Evolutionary conservation across 495 filamentous ascomycete genomes (phyloP).

Genomic region (Penicillium robsamsonii): DNA sequence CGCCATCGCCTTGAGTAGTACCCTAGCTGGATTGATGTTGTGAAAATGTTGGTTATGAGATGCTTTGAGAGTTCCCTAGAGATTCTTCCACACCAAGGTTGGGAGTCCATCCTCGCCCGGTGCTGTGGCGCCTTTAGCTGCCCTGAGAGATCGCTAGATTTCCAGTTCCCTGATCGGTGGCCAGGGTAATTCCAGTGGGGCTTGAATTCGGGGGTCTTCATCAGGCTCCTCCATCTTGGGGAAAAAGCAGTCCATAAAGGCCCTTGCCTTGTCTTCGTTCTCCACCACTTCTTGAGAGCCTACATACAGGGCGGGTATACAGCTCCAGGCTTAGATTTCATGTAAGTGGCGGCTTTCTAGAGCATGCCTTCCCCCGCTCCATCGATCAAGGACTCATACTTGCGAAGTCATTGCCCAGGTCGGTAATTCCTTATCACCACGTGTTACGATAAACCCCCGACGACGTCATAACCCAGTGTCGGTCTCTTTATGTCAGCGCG

Average conservation of each 20-base stretch:
- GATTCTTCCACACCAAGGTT: slow-evolving; percentile 23
- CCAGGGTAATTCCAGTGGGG: no score
- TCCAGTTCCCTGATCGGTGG: no score
- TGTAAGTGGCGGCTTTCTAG: slow-evolving; percentile 29
- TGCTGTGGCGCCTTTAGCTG: no score
- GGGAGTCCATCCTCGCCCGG: no score
- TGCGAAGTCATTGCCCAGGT: no score
- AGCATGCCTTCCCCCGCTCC: slow-evolving; percentile 18
- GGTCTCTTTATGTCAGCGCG: neutral
- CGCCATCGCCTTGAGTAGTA: slow-evolving; percentile 14
- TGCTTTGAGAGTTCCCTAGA: slow-evolving; percentile 18
- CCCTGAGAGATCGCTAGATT: no score
- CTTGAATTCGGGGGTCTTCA: no score
- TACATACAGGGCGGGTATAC: slow-evolving; percentile 17
- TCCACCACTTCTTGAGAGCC: no score
- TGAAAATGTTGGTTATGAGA: slow-evolving; percentile 21
- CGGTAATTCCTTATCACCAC: neutral
- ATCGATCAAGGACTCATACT: no score
- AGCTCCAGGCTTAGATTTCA: slow-evolving; percentile 20
- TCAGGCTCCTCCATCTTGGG: no score
- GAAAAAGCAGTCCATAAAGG: no score
- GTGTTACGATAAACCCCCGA: neutral
- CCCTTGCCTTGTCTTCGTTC: slow-evolving; percentile 19
- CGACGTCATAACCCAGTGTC: neutral
- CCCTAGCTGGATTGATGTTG: slow-evolving; percentile 18